Evolutionary conservation across 208 protist genomes (phyloP), one percentile per base, ranked within the genome.

Genomic region (Phytomonas sp.): DNA sequence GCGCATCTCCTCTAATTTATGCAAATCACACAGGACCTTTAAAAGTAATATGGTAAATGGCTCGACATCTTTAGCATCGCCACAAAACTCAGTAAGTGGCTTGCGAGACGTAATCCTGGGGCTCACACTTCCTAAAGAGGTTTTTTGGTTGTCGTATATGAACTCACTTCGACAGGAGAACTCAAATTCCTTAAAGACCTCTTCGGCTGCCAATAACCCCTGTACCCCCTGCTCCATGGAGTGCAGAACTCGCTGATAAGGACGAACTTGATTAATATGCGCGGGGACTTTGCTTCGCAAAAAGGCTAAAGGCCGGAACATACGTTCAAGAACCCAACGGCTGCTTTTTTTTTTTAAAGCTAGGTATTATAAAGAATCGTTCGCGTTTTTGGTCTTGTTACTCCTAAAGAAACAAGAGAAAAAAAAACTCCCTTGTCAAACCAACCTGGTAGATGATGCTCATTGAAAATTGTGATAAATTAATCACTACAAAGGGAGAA

Each of bases 11-110:
- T 95, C 90, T 49, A 95, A 70, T 61, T 75, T 76, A 37, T 88
- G 85, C 67, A 93, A 69, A 71, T 95, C 90, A 61, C 87, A 95
- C 60, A 95, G 77, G 29, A 92, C 87, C 68, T 95, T 95, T 68
- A 95, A 78, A 73, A 93, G 77, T 61, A 93, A 62, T 42, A 93
- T 75, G 8, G 86, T 83, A 66, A 93, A 76, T 8, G 86, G 86
- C 74, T 90, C 86, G 29, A 88, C 86, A 29, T 93, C 90, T 7
- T 79, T 73, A 6, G 34, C 19, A 4, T 65, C 42, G 7, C 84
- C 84, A 61, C 90, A 95, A 67, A 95, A 95, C 63, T 77, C 59
- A 26, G 88, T 85, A 23, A 95, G 79, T 12, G 86, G 86, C 67
- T 85, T 83, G 5, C 69, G 63, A 14, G 37, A 14, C 34, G 60